Evolutionary conservation across 306 rosid species (phyloP), one percentile per base, ranked within the genome.

Genomic region (Cucurbita maxima): DNA sequence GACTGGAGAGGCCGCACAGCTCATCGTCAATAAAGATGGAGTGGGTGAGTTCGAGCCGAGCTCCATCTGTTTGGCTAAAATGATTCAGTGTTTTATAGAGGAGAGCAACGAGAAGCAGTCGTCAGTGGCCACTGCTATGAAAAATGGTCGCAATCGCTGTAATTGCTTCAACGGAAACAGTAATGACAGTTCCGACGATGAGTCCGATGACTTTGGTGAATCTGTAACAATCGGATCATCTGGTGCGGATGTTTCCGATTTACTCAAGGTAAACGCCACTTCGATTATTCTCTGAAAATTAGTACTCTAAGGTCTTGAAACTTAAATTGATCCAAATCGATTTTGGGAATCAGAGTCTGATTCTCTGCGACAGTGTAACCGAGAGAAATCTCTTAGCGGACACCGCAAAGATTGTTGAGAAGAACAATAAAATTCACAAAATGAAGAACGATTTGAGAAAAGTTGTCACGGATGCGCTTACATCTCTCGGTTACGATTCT

Each of bases 321-420:
- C 73, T 67, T 0, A 50, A 61, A 51, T 53, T 50, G 73, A 6
- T 67, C 7, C 11, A 20, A 34, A 45, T 8, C 7, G 34, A 0
- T 71, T 52, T 36, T 30, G 43, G 7, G 51, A 4, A 67, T 58
- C 84, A 94, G 98, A 83, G 87, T 61, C 59, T 90, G 81, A 80
- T 85, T 78, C 85, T 86, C 34, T 90, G 96, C 73, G 86, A 80
- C 51, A 94, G 89, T 66, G 86, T 89, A 22, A 60, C 78, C 2
- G 99, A 94, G 91, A 85, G 97, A 75, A 91, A 94, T 72, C 92
- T 94, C 75, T 81, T 94, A 67, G 99, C 99, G 72, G 97, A 94
- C 71, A 82, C 88, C 5, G 86, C 99, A 10, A 87, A 80, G 79
- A 86, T 94, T 84, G 88, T 94, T 22, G 99, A 94, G 83, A 82